Conservation (phyloP, 2,329 filamentous ascomycete genomes). For the Claviceps capensis region DNA sequence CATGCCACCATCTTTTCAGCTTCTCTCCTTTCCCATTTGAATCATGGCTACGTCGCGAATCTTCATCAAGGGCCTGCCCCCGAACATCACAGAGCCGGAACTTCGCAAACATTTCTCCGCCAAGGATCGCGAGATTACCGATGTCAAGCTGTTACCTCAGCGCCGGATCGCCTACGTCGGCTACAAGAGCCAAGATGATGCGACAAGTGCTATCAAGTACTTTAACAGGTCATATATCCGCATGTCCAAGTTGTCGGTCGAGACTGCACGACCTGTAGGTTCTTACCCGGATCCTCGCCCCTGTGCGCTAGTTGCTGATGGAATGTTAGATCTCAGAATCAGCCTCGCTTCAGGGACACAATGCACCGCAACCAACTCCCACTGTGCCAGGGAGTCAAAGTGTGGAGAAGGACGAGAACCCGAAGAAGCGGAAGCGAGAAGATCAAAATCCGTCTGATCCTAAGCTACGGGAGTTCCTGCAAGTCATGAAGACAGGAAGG, state of each 20-base stretch:
- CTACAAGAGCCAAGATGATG: constrained; percentile 72
- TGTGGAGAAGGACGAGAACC: constrained; percentile 22
- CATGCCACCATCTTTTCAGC: not conserved
- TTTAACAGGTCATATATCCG: constrained; percentile 93
- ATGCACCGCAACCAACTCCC: constrained; percentile 13
- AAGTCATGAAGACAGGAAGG: constrained; percentile 55
- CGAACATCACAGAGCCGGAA: constrained; percentile 69
- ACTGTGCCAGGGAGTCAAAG: constrained; percentile 7
- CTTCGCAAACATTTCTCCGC: constrained; percentile 79
- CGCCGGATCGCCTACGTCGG: constrained; percentile 92
- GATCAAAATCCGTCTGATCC: constrained; percentile 50
- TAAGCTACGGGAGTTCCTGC: constrained; percentile 75
- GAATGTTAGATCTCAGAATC: constrained; percentile 33
- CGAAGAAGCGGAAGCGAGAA: constrained; percentile 57
- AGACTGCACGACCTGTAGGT: constrained; percentile 68
- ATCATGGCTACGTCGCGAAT: constrained; percentile 50
- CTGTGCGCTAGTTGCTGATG: constrained; percentile 16
- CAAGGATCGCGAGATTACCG: constrained; percentile 63
- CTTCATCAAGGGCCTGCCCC: constrained; percentile 75
- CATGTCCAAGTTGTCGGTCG: constrained; percentile 86
- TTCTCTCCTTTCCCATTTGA: constrained; percentile 6
- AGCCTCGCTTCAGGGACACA: constrained; percentile 18
- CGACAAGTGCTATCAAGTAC: constrained; percentile 74
- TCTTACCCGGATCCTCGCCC: constrained; percentile 6
- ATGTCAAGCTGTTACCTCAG: constrained; percentile 80